Evolutionary conservation across 768 basidiomycete species (phyloP), one percentile per base, ranked within the genome.

Genomic region (Thelephora aurantiotincta): DNA sequence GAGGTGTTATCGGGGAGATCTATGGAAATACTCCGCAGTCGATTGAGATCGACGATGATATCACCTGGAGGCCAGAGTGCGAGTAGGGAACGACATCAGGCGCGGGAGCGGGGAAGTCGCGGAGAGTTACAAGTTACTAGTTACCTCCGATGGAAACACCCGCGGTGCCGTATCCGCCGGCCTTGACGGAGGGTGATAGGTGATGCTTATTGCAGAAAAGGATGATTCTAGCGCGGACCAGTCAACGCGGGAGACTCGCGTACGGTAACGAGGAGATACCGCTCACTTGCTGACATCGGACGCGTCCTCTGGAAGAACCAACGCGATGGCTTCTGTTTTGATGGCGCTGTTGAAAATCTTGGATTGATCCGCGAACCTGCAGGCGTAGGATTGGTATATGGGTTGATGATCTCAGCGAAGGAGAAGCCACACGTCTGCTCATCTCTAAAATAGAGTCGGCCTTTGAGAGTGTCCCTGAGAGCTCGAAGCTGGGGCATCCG

Each of bases 81-180:
- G 9, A 9, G 26, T 30, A 9, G 9, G 26, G 26, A 30, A 30
- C 9, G 26, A 41, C 38, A 41, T 18, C 12, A 16, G 38, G 18
- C 38, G 14, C 22, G 9, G 14, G 18, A 41, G 16, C 38, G 38
- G 38, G 16, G 22, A 41, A 41, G 26, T 30, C 9, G 26, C 26
- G 9, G 3, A 41, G 38, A 41, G 18, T 16, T n/a, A n/a, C n/a
- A n/a, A n/a, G n/a, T n/a, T n/a, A n/a, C n/a, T n/a, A n/a, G n/a
- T n/a, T 14, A 41, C 38, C 38, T 18, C 38, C 79, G 47, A 93
- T 75, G 43, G 87, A 77, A 84, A 89, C 90, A 1, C 89, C 91
- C 9, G 82, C 87, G 1, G 86, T 92, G 5, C 90, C 92, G 58
- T 85, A 92, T 0, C 92, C 92, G 20, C 92, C 92, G 1, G 87